A percentile compares a stretch with the other conserved stretches of the same genome.
Conservation (phyloP, 108 stramenopile species). For the Craspedostauros australis region DNA sequence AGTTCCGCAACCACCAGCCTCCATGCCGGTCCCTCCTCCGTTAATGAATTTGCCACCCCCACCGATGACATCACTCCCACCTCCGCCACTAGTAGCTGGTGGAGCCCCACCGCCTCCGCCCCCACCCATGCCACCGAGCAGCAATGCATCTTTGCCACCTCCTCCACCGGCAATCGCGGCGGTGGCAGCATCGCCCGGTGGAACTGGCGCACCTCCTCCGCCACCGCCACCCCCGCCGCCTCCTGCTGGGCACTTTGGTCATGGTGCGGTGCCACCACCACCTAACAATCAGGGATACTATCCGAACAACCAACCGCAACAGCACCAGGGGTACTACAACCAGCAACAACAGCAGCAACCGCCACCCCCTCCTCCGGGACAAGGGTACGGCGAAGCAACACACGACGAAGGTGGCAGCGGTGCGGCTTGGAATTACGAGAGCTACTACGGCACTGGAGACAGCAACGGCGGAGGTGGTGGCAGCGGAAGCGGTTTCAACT, state of each 20-base stretch:
- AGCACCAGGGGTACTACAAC: slow-evolving; percentile 4
- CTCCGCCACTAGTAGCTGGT: slow-evolving; percentile 4
- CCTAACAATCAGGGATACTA: neutral
- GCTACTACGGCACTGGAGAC: slow-evolving; percentile 54
- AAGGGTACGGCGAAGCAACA: no score
- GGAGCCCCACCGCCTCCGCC: slow-evolving; percentile 6
- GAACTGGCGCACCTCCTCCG: slow-evolving; percentile 4
- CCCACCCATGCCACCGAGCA: slow-evolving; percentile 14
- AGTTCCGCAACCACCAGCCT: no score
- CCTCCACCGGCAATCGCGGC: neutral
- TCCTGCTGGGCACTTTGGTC: slow-evolving; percentile 12
- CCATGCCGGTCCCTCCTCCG: slow-evolving; percentile 2
- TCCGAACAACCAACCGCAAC: slow-evolving; percentile 10
- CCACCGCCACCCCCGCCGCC: slow-evolving; percentile 27
- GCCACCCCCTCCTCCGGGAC: slow-evolving; percentile 11
- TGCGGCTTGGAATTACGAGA: slow-evolving; percentile 55
- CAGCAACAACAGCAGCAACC: slow-evolving; percentile 29
- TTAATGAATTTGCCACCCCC: neutral
- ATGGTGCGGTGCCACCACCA: neutral
- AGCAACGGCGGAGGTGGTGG: slow-evolving; percentile 31
- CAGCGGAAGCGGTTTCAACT: slow-evolving; percentile 82
- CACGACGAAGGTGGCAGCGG: slow-evolving; percentile 37
- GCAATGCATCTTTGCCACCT: slow-evolving; percentile 22
- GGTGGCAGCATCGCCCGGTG: neutral
- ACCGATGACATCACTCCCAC: neutral